A percentile compares a stretch with the other conserved stretches of the same genome.
phyloP scores from a whole-genome alignment of 148 eudicot genomes.

The Rhododendron ovatum region DNA sequence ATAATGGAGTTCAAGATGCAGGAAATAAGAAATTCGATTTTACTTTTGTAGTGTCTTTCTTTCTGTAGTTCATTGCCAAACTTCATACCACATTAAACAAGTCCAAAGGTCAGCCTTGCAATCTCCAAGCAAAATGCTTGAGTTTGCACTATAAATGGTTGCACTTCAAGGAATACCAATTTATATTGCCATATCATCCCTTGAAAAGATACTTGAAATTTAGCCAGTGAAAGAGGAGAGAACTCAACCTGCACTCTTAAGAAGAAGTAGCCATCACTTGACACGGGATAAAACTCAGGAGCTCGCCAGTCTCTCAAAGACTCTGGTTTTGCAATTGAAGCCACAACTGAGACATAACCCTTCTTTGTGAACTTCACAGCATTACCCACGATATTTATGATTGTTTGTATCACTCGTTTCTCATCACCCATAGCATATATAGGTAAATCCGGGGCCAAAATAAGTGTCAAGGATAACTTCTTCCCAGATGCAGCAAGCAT shows the following conservation, averaged over 20 bases:
- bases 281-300: slow-evolving; percentile 48
- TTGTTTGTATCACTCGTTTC: slow-evolving; percentile 72
- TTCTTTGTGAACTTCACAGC: slow-evolving; percentile 88
- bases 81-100: not conserved
- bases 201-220: not conserved
- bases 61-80: not conserved
- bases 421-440: slow-evolving; percentile 73
- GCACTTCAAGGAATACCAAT: not conserved
- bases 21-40: not conserved
- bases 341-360: slow-evolving; percentile 65
- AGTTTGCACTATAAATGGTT: not conserved
- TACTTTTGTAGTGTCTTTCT: not conserved
- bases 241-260: slow-evolving; percentile 67
- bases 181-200: not conserved
- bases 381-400: slow-evolving; percentile 78
- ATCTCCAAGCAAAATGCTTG: not conserved
- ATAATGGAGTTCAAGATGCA: not conserved
- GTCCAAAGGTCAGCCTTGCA: not conserved
- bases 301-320: slow-evolving; percentile 62
- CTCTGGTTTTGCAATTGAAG: slow-evolving; percentile 63
- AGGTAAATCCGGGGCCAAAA: slow-evolving; percentile 65
- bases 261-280: slow-evolving; percentile 64
- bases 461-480: slow-evolving; percentile 61
- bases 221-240: not conserved
- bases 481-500: slow-evolving; percentile 48